Evolutionary conservation across 1,284 basidiomycete species (phyloP).

Genomic region (Boletus mariae): DNA sequence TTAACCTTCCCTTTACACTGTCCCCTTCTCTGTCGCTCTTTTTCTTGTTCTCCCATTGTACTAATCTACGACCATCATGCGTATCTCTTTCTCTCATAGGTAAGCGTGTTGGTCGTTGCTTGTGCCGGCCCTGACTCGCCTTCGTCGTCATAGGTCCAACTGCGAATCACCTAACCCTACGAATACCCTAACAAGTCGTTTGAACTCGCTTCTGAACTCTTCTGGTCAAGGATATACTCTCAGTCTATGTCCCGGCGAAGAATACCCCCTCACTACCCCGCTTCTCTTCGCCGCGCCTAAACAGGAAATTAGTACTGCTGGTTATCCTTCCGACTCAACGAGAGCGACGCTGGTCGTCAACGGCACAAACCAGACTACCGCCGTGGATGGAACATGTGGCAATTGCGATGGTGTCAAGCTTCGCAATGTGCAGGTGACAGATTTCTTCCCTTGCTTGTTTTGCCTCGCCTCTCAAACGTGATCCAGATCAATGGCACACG

Average conservation of each 20-base stretch:
- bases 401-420: conserved; percentile 58
- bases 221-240: conserved; percentile 65
- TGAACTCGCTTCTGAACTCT: conserved; percentile 62
- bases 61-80: conserved; percentile 9
- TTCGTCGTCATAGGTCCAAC: conserved; percentile 4
- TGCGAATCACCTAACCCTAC: conserved; percentile 57
- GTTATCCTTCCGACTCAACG: conserved; percentile 60
- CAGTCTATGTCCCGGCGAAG: conserved; percentile 57
- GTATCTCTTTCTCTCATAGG: conserved; percentile 4
- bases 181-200: conserved; percentile 62
- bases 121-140: conserved; percentile 5
- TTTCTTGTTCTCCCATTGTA: background rate
- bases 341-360: conserved; percentile 58
- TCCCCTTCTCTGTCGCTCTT: background rate
- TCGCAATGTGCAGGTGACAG: conserved; percentile 65
- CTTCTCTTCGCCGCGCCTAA: conserved; percentile 60
- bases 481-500: conserved; percentile 68
- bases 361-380: conserved; percentile 64
- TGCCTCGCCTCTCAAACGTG: conserved; percentile 29
- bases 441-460: conserved; percentile 15
- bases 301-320: conserved; percentile 77
- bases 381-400: conserved; percentile 60
- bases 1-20: background rate
- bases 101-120: background rate
- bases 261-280: conserved; percentile 62